These are phyloP conservation scores for Schizosaccharomyces cryophilus DNA, from an alignment of 805 yeast species.

Conservation along the genomic window DNA sequence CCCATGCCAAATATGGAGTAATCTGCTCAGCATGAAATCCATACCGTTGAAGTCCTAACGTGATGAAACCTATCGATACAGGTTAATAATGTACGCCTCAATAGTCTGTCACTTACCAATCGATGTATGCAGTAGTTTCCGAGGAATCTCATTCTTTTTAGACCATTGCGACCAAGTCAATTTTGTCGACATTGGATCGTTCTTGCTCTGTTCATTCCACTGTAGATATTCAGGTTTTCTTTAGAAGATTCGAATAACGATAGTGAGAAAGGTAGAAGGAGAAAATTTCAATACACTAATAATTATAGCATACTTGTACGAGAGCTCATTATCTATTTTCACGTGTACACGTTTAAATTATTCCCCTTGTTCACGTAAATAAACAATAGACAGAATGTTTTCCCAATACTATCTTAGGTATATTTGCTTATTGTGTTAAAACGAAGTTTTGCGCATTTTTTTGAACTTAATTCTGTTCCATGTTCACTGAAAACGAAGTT, in stretches of 20 bases:
- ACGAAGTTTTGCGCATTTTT: no score
- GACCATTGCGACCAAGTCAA: conserved; percentile 1
- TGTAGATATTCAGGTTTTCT: background rate
- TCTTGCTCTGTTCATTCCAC: background rate
- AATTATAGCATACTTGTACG: no score
- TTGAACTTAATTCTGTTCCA: no score
- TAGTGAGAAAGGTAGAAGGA: background rate
- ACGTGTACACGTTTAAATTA: no score
- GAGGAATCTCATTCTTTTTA: conserved; percentile 62
- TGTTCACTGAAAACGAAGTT: no score
- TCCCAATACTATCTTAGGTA: no score
- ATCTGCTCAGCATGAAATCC: conserved; percentile 34
- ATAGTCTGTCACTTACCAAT: conserved; percentile 15
- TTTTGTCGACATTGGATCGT: background rate
- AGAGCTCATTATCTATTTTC: no score
- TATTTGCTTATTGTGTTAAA: no score
- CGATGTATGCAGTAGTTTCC: conserved; percentile 70
- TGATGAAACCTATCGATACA: conserved; percentile 31
- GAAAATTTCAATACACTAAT: no score
- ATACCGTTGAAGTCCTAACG: conserved; percentile 43
- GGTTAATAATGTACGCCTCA: background rate
- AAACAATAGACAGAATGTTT: no score
- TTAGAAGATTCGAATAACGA: background rate
- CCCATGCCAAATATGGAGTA: conserved; percentile 30
- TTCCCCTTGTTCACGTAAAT: no score